Evolutionary conservation across 2,329 filamentous ascomycete species (phyloP), one percentile per base, ranked within the genome.

Genomic region (Fusarium sp.): DNA sequence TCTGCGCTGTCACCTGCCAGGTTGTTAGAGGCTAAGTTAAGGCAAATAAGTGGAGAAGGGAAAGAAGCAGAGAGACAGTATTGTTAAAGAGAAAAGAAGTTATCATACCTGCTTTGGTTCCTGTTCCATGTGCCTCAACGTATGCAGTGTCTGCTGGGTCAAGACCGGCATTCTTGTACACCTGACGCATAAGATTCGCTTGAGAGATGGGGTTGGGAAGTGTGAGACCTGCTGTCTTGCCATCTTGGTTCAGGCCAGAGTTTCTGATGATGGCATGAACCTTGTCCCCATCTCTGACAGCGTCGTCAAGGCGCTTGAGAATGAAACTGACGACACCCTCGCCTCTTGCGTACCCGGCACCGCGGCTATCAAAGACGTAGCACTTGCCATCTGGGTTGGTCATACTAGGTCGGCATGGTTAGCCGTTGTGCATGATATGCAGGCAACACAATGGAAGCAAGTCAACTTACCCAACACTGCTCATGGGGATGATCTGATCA

Each of bases 341-440:
- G 6, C 86, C 85, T 50, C 86, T 79, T 4, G 80, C 84, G 73
- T 88, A 88, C 3, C 88, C 85, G 70, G 81, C 69, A 3, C 79
- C 82, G 0, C 80, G 75, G 25, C 50, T 52, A 39, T 73, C 71
- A 68, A 73, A 73, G 20, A 64, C 58, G 25, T 73, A 73, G 16
- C 71, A 68, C 30, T 68, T 71, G 3, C 71, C 71, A 20, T 73
- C 68, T 1, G 62, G 54, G 50, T 68, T 71, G 30, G 64, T 30
- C 67, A 70, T 67, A 30, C 70, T 72, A 25, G 37, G 5, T 45
- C 18, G 2, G 45, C 6, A 8, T 4, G 9, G 10, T 72, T 27
- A 72, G 60, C 14, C 20, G 30, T 41, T 56, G 41, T 59, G 16
- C 32, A 13, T 25, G 4, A 11, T 41, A 2, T n/a, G 30, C 32